phyloP scores from a whole-genome alignment of 2,329 filamentous ascomycete genomes.

The Tolypocladium album region DNA sequence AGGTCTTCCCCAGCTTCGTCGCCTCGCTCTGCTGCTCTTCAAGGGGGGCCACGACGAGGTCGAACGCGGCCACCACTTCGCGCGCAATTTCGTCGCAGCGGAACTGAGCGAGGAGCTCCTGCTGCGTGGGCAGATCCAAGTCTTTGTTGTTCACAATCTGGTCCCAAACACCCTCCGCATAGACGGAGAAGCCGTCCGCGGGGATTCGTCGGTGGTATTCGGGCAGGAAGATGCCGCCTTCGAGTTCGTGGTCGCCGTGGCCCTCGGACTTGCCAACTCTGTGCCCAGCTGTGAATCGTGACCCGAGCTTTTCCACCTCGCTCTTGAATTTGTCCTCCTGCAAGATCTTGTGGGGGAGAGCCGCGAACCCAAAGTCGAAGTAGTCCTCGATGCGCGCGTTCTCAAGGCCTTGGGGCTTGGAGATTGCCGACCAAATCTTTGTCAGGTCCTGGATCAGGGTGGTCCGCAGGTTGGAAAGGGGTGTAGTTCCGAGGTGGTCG shows the following conservation, averaged over 20 bases:
- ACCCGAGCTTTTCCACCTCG: conserved; percentile 70
- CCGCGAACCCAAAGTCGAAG: conserved; percentile 96
- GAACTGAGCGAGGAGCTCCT: conserved; percentile 93
- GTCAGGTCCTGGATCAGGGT: conserved; percentile 84
- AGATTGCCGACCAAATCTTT: conserved; percentile 86
- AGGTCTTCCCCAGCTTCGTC: conserved; percentile 58
- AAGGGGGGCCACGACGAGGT: conserved; percentile 68
- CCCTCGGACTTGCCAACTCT: conserved; percentile 54
- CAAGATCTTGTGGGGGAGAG: conserved; percentile 91
- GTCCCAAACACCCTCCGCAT: conserved; percentile 92
- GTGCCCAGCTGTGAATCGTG: conserved; percentile 73
- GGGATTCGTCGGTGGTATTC: conserved; percentile 95
- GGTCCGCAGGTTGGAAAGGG: conserved; percentile 77
- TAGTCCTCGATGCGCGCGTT: conserved; percentile 88
- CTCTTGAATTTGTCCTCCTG: conserved; percentile 83
- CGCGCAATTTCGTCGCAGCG: conserved; percentile 93
- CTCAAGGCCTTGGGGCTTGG: conserved; percentile 83
- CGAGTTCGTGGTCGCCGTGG: conserved; percentile 58
- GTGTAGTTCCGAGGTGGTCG: conserved; percentile 88
- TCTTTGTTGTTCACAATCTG: conserved; percentile 99
- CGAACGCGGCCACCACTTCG: conserved; percentile 77
- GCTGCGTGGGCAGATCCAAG: conserved; percentile 88
- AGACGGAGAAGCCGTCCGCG: conserved; percentile 90
- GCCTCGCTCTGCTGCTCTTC: conserved; percentile 78
- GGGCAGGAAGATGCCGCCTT: conserved; percentile 76